Evolutionary conservation across 345 rosid species (phyloP).

Genomic region (Carallia pectinifolia): DNA sequence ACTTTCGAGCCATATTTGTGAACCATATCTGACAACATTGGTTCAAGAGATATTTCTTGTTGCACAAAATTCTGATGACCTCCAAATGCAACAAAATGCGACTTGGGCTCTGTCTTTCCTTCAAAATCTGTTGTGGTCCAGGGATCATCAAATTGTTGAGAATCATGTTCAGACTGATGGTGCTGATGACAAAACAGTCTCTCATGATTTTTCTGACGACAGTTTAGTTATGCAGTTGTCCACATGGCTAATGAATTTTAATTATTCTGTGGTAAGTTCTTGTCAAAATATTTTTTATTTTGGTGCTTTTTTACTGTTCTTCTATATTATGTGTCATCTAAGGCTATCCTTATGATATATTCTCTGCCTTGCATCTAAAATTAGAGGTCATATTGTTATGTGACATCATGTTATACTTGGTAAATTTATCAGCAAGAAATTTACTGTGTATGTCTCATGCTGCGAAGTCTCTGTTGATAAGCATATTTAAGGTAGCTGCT

Average conservation of each 20-base stretch:
- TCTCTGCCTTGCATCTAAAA: background rate
- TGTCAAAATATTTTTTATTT: background rate
- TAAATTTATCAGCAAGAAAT: background rate
- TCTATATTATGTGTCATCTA: background rate
- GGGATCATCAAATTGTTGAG: constrained; percentile 35
- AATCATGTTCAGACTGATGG: constrained; percentile 29
- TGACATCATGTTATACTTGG: background rate
- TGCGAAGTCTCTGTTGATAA: background rate
- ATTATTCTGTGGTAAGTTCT: constrained; percentile 45
- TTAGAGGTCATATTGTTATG: background rate
- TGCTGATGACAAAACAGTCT: constrained; percentile 34
- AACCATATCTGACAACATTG: constrained; percentile 51
- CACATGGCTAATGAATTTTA: constrained; percentile 54
- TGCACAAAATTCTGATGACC: constrained; percentile 72
- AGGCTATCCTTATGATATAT: background rate
- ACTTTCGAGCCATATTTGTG: constrained; percentile 56
- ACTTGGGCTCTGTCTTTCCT: constrained; percentile 88
- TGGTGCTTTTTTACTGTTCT: background rate
- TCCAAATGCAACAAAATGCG: constrained; percentile 66
- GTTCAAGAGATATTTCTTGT: constrained; percentile 80
- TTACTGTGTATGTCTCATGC: background rate
- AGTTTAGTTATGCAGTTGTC: constrained; percentile 66
- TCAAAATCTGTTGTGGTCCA: constrained; percentile 57
- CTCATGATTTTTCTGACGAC: constrained; percentile 64
- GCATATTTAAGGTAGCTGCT: too few relatives aligned